A percentile compares a stretch with the other conserved stretches of the same genome.
Conservation (phyloP, 345 rosid genomes). For the Brassica cretica region DNA sequence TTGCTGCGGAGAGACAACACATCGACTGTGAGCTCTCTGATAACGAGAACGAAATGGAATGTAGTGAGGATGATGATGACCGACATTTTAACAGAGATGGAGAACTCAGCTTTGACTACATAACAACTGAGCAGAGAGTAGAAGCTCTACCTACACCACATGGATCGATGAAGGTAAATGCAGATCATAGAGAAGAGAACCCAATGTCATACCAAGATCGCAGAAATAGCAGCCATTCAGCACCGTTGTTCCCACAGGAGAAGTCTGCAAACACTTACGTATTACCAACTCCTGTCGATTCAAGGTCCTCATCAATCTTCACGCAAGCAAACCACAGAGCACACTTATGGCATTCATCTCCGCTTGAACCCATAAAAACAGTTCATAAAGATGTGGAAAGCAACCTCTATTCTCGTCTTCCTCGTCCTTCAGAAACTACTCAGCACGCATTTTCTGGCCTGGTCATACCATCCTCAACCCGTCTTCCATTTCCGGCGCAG, state of each 20-base stretch:
- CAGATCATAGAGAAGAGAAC: slow-evolving; percentile 25
- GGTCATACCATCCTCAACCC: slow-evolving; percentile 55
- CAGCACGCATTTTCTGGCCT: slow-evolving; percentile 79
- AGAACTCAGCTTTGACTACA: slow-evolving; percentile 88
- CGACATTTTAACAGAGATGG: slow-evolving; percentile 53
- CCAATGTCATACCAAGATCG: slow-evolving; percentile 29
- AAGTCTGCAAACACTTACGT: slow-evolving; percentile 60
- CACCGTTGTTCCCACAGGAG: slow-evolving; percentile 72
- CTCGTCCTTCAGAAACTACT: slow-evolving; percentile 62
- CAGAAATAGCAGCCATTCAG: slow-evolving; percentile 71
- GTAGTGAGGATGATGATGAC: slow-evolving; percentile 52
- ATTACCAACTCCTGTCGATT: slow-evolving; percentile 77
- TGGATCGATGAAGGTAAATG: slow-evolving; percentile 63
- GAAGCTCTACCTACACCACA: slow-evolving; percentile 50
- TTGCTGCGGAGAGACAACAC: slow-evolving; percentile 71
- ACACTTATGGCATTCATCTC: slow-evolving; percentile 66
- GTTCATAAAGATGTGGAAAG: slow-evolving; percentile 42
- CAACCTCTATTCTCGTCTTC: slow-evolving; percentile 51
- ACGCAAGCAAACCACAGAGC: slow-evolving; percentile 45
- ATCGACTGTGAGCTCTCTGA: slow-evolving; percentile 74
- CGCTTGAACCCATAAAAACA: slow-evolving; percentile 72
- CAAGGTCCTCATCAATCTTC: slow-evolving; percentile 44
- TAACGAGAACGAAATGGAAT: slow-evolving; percentile 64
- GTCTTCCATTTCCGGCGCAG: slow-evolving; percentile 31
- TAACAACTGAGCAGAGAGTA: slow-evolving; percentile 52